Evolutionary conservation across 495 filamentous ascomycete species (phyloP), one percentile per base, ranked within the genome.

Genomic region (Penicillium goetzii): DNA sequence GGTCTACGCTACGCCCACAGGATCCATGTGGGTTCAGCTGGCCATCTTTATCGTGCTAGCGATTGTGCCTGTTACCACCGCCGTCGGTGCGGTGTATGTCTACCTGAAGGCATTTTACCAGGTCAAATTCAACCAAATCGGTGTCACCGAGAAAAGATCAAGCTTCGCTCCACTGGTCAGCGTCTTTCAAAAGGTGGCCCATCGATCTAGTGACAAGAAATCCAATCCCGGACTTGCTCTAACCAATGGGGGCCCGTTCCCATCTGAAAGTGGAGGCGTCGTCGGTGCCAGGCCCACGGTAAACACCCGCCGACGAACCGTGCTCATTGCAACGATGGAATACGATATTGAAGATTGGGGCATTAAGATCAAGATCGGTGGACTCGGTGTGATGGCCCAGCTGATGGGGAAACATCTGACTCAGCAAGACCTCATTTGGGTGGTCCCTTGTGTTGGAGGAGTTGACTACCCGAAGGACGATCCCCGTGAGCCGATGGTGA

Each of bases 301-400:
- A 32, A 41, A 45, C 55, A 55, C 61, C 14, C 56, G 63, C 36
- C 79, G 83, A 23, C 87, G 83, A 8, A 85, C 80, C 25, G 83
- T 88, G 6, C 76, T 89, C 19, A 87, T 89, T 54, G 86, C 86
- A n/a, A 89, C 86, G 34, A 87, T 90, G 83, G 87, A 89, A 69
- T 90, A 89, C 71, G 84, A 88, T 64, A 89, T 90, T 60, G 85
- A 88, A 58, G 87, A 89, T 67, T 89, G 86, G 81, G 75, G 69
- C 4, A 86, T 90, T 69, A 90, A 89, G 72, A 83, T 89, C 72
- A 90, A 90, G 74, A 89, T 89, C 58, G 87, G 87, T 63, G 87
- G 87, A 56, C 75, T 90, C 19, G 87, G 86, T 71, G 86, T 89
- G 36, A 86, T 85, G 83, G 83, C 84, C 14, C 85, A 88, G 65